Evolutionary conservation across 495 filamentous ascomycete genomes (phyloP).

Genomic region (Elaphomyces granulatus): DNA sequence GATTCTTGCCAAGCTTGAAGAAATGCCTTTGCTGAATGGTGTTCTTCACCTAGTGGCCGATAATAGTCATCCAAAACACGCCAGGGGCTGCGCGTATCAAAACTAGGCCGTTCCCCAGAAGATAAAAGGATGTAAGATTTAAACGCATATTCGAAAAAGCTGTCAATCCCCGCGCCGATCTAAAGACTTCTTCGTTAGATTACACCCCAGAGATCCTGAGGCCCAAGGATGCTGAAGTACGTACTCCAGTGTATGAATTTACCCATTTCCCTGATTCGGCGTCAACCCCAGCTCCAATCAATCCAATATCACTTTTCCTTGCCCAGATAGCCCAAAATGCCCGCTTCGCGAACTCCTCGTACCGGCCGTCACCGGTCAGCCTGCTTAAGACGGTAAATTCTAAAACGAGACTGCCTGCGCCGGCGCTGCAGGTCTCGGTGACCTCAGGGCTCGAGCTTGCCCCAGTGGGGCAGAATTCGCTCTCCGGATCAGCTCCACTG

Average conservation of each 20-base stretch:
- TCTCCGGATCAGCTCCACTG: conserved; percentile 7
- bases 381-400: conserved; percentile 87
- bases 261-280: conserved; percentile 86
- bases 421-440: conserved; percentile 92
- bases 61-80: conserved; percentile 31
- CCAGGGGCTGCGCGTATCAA: conserved; percentile 25
- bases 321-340: conserved; percentile 95
- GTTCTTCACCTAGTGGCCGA: conserved; percentile 41
- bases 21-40: conserved; percentile 64
- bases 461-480: conserved; percentile 20
- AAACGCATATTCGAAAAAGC: conserved; percentile 95
- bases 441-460: conserved; percentile 44
- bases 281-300: conserved; percentile 89
- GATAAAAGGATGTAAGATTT: conserved; percentile 87
- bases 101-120: conserved; percentile 30
- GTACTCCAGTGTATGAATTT: conserved; percentile 60
- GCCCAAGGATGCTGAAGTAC: conserved; percentile 6
- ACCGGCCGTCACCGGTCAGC: conserved; percentile 71
- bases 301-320: conserved; percentile 64
- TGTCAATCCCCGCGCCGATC: conserved; percentile 92
- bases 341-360: conserved; percentile 75
- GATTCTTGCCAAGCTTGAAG: conserved; percentile 74
- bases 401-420: conserved; percentile 82
- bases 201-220: neutral
- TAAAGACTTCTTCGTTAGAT: conserved; percentile 4